Base-by-base conservation (phyloP, 2,329 filamentous ascomycete genomes). In the Rhynchosporium graminicola region DNA sequence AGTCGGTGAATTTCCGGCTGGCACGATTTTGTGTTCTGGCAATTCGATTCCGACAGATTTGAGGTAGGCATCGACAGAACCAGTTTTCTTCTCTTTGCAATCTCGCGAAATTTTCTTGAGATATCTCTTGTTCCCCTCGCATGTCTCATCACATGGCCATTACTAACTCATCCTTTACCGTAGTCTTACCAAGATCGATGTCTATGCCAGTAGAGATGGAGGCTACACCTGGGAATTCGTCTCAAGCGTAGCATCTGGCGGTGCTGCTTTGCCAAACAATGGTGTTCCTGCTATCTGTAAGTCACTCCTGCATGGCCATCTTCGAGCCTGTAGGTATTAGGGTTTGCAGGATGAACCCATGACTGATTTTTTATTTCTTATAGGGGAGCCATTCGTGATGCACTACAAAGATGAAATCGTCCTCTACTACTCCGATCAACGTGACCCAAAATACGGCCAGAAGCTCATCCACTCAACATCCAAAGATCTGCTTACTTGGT, bases 341-440 rank as follows among this genome's bases (percentile, higher is more conserved):
- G 1, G 20, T 20, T 20, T 20, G 20, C 20, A 20, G 20, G 9
- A 36, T 10, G 33, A 5, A 36, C 6, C 33, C 33, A 36, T 36
- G 33, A 6, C 33, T 36, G 9, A 36, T 10, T 5, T 36, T 10
- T 36, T 10, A 10, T 5, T 36, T 36, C 9, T 10, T 36, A 20
- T 10, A 36, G 33, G 33, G 88, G 89, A 91, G 73, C 88, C 88
- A 0, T 90, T 88, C 73, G 75, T 91, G 47, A 71, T 85, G 73
- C 77, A 81, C 50, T 80, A 86, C 72, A 76, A 88, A 61, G 79
- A 83, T 59, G 78, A 83, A 57, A 76, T 91, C 20, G 80, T 90
- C 42, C 78, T 82, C 69, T 91, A 89, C 78, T 91, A 90, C 77
- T 86, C 87, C 1, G 88, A 91, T 73, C 88, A 91, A 72, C 82